Conservation (phyloP, 345 rosid species). For the Odontarrhena argentea region DNA sequence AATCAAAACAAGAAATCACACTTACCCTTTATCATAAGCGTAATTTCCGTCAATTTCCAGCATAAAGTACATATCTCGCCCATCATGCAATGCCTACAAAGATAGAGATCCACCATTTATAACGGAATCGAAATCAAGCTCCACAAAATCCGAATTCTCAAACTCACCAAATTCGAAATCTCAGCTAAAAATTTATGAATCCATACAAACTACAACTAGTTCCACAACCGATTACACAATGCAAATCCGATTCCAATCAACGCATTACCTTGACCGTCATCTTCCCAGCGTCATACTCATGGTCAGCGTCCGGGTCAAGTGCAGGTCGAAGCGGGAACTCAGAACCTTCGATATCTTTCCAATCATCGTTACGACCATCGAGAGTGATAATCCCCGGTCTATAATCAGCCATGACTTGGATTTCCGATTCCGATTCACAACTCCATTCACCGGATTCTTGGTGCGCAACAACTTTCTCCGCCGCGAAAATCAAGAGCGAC, state of each 20-base stretch:
- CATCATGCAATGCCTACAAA: conserved; percentile 89
- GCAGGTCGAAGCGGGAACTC: conserved; percentile 88
- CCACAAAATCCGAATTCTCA: conserved; percentile 8
- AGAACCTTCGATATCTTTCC: conserved; percentile 73
- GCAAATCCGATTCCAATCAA: conserved; percentile 16
- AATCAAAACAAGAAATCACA: background rate
- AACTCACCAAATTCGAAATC: conserved; percentile 22
- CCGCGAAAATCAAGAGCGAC: conserved; percentile 33
- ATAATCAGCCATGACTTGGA: conserved; percentile 66
- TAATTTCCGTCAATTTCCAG: conserved; percentile 87
- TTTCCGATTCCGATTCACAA: conserved; percentile 69
- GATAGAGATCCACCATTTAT: conserved; percentile 13
- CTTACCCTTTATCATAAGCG: conserved; percentile 80
- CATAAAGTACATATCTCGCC: conserved; percentile 75
- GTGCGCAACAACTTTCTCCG: conserved; percentile 55
- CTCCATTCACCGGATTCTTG: conserved; percentile 88
- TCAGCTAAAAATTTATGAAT: conserved; percentile 5
- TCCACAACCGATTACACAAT: conserved; percentile 6
- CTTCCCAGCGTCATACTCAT: conserved; percentile 68
- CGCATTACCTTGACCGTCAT: conserved; percentile 82
- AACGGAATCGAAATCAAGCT: conserved; percentile 8
- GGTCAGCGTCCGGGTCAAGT: conserved; percentile 84
- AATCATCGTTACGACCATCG: conserved; percentile 88
- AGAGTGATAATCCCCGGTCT: conserved; percentile 77
- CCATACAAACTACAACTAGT: background rate